A percentile compares a stretch with the other conserved stretches of the same genome.
These are phyloP conservation scores for Tephrocybe sp. DNA, from an alignment of 768 basidiomycete genomes.

Conservation along the genomic window DNA sequence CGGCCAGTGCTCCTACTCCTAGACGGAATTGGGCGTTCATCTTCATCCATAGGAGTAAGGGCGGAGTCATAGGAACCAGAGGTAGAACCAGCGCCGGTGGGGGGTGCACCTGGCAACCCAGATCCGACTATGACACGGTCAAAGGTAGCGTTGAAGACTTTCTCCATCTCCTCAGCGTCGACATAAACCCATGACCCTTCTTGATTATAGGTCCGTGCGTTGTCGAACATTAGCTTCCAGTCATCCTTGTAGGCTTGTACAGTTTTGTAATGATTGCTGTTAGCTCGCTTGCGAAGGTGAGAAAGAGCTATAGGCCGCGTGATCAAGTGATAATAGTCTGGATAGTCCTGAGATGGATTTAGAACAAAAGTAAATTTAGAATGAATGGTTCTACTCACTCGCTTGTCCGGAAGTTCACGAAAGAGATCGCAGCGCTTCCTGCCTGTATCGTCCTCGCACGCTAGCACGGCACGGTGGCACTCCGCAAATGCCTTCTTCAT, in stretches of 20 bases:
- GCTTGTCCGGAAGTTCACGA: slow-evolving; percentile 80
- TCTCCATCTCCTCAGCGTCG: slow-evolving; percentile 94
- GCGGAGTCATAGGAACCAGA: slow-evolving; percentile 64
- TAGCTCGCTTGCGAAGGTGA: slow-evolving; percentile 77
- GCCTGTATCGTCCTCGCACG: slow-evolving; percentile 69
- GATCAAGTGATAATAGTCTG: slow-evolving; percentile 92
- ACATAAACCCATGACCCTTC: slow-evolving; percentile 95
- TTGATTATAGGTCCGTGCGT: slow-evolving; percentile 91
- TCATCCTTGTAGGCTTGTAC: slow-evolving; percentile 74
- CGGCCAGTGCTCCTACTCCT: slow-evolving; percentile 60
- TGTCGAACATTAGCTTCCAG: slow-evolving; percentile 91
- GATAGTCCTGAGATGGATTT: slow-evolving; percentile 64
- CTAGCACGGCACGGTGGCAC: slow-evolving; percentile 71
- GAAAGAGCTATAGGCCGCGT: slow-evolving; percentile 85
- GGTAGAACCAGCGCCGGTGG: slow-evolving; percentile 36
- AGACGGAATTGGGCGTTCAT: slow-evolving; percentile 57
- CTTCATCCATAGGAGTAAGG: slow-evolving; percentile 81
- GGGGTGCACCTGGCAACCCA: slow-evolving; percentile 73
- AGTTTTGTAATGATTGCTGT: slow-evolving; percentile 67
- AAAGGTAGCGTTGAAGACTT: slow-evolving; percentile 75
- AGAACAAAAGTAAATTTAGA: slow-evolving; percentile 2
- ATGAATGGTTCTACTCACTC: slow-evolving; percentile 40
- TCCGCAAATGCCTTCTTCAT: slow-evolving; percentile 86
- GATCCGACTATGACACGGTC: slow-evolving; percentile 63
- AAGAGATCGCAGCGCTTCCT: slow-evolving; percentile 87